Percentiles rank a stretch among this genome's conserved stretches.
These are phyloP conservation scores for Suillus bovinus DNA, from an alignment of 768 basidiomycete genomes.

Conservation along the genomic window DNA sequence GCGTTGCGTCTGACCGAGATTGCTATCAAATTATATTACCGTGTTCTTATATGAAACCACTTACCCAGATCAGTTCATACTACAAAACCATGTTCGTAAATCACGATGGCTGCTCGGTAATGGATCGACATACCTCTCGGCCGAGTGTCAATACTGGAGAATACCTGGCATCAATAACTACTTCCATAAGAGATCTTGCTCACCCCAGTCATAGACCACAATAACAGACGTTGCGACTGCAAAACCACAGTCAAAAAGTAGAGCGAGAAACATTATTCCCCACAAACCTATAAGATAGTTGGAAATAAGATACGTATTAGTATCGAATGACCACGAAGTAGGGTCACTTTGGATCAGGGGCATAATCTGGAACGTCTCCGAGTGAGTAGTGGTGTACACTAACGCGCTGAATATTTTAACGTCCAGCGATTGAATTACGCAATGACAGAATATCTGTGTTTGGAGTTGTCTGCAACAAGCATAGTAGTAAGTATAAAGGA, in stretches of 20 bases:
- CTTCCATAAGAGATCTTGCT: background rate
- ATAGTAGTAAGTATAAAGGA: background rate
- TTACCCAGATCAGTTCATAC: background rate
- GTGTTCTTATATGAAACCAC: background rate
- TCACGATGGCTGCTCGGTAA: background rate
- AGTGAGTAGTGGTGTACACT: background rate
- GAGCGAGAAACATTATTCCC: background rate
- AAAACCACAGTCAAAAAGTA: background rate
- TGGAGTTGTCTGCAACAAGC: background rate
- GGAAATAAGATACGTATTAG: background rate
- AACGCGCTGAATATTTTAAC: background rate
- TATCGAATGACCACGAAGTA: background rate
- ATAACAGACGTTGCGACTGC: background rate
- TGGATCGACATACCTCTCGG: background rate
- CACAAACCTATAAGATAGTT: background rate
- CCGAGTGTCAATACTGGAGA: background rate
- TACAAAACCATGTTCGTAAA: background rate
- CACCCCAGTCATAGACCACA: background rate
- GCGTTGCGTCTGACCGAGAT: background rate
- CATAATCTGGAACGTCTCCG: background rate
- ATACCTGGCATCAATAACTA: background rate
- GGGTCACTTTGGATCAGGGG: background rate
- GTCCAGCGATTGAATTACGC: background rate
- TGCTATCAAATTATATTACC: background rate
- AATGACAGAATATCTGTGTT: background rate